A percentile compares a stretch with the other conserved stretches of the same genome.
phyloP scores from a whole-genome alignment of 2,329 filamentous ascomycete genomes.

The Colletotrichum gigasporum region DNA sequence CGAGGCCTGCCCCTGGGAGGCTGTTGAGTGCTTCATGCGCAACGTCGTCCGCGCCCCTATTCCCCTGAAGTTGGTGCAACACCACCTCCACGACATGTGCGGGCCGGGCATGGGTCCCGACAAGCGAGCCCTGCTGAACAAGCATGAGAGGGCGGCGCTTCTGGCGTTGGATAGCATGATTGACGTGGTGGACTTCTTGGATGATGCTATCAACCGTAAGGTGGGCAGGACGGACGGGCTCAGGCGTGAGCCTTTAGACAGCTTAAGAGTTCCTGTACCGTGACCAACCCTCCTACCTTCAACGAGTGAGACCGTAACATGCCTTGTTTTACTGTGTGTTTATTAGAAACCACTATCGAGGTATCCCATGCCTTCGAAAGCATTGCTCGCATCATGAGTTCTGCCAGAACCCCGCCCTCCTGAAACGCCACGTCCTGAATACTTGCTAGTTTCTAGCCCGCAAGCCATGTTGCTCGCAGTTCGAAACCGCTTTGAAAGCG shows the following conservation, averaged over 20 bases:
- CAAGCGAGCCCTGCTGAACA: constrained; percentile 63
- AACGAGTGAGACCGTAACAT: background rate
- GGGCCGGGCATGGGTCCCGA: constrained; percentile 63
- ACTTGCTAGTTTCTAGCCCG: background rate
- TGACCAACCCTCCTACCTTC: background rate
- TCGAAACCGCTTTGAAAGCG: background rate
- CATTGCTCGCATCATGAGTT: constrained; percentile 16
- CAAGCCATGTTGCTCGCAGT: background rate
- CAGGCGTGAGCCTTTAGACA: constrained; percentile 9
- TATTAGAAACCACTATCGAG: constrained; percentile 7
- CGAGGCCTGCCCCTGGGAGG: constrained; percentile 67
- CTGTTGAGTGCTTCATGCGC: constrained; percentile 70
- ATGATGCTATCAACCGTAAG: constrained; percentile 54
- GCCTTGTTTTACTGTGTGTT: background rate
- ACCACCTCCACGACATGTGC: constrained; percentile 76
- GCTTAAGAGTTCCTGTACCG: background rate
- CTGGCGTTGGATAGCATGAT: constrained; percentile 61
- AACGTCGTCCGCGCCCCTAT: constrained; percentile 66
- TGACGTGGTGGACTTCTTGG: constrained; percentile 69
- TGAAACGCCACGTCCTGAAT: constrained; percentile 18
- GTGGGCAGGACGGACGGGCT: constrained; percentile 28
- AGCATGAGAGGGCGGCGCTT: constrained; percentile 62
- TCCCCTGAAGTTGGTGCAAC: constrained; percentile 70
- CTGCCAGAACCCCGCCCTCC: background rate
- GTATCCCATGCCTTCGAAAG: constrained; percentile 8